These are phyloP conservation scores for Jimgerdemannia flammicorona DNA, from an alignment of 192 early-diverging fungal genomes.

Conservation along the genomic window DNA sequence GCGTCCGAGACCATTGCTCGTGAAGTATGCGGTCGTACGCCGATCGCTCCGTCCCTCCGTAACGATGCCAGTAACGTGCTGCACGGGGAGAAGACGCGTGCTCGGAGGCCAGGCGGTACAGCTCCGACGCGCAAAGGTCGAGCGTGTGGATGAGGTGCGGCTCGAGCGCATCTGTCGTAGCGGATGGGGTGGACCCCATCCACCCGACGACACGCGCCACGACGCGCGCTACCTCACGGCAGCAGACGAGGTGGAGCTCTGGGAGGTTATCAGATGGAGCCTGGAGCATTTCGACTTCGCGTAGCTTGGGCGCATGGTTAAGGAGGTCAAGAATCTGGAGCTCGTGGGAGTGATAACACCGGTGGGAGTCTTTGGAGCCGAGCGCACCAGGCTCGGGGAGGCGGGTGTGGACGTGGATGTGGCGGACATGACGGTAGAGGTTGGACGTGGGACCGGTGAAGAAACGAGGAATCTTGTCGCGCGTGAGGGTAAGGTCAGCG, in stretches of 20 bases:
- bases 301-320: neutral
- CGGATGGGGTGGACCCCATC: neutral
- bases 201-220: neutral
- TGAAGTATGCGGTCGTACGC: neutral
- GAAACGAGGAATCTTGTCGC: neutral
- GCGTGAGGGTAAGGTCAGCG: neutral
- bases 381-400: neutral
- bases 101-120: neutral
- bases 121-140: neutral
- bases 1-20: neutral
- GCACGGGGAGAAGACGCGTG: too few species aligned
- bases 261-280: neutral
- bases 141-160: neutral
- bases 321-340: neutral
- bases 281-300: neutral
- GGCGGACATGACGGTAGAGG: neutral
- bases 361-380: neutral
- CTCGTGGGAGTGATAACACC: neutral
- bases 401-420: neutral
- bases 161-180: neutral
- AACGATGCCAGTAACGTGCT: too few species aligned
- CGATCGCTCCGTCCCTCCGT: neutral
- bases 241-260: neutral
- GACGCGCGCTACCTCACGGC: neutral
- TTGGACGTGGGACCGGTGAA: neutral